Base-by-base conservation (phyloP, 306 rosid genomes). In the Begonia peltatifolia region DNA sequence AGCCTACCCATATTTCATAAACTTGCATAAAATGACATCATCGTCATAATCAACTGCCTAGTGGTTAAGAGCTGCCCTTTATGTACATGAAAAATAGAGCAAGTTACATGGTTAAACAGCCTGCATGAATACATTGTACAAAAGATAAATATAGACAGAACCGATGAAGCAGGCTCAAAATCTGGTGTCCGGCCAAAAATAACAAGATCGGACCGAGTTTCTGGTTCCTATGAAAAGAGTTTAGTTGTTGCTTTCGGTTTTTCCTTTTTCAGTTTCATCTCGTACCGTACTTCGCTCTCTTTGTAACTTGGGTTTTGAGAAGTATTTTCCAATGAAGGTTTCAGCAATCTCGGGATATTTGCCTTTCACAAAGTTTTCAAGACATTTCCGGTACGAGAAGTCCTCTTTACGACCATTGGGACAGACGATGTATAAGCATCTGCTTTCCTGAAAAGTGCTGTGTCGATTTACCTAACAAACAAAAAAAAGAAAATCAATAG, bases 341-440 rank as follows among this genome's bases (percentile, higher is more conserved):
- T 83, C 95, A 0, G 88, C 94, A 36, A 66, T 5, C 6, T 80
- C 86, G 1, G 87, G 79, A 73, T 68, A 80, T 70, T 79, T 85
- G 60, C 58, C 63, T 66, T 17, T 80, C 11, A 86, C 20, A 0
- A 67, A 59, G 65, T 70, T 83, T 5, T 73, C 94, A 44, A 90
- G 60, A 71, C 95, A 83, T 57, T 90, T 90, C 2, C 79, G 60
- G 46, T 83, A 85, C 0, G 97, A 90, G 41, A 90, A 90, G 56
- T 90, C 99, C 59, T 78, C 82, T 58, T 30, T 79, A 15, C 9
- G 64, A 17, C 95, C 95, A 52, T 83, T 88, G 11, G 93, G 78
- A 46, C 70, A 55, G 56, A 85, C 85, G 35, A 85, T 67, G 8
- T 74, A 83, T 12, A 90, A 73, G 70, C 99, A 90, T 62, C 95